phyloP scores from a whole-genome alignment of 495 filamentous ascomycete genomes.

The Penicilliopsis zonata region DNA sequence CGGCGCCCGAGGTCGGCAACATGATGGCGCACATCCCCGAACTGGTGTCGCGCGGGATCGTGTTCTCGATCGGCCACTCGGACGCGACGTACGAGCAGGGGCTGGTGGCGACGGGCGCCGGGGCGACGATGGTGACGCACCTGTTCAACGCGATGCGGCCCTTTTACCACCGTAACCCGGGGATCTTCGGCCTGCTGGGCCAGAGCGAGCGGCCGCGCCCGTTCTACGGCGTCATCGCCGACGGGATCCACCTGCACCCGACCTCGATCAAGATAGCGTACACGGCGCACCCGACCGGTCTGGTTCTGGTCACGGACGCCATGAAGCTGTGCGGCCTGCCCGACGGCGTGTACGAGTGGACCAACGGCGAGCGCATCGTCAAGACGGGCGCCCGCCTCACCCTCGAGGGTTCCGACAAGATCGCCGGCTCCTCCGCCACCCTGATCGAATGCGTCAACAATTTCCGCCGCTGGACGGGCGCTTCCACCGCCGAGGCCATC shows the following conservation, averaged over 20 bases:
- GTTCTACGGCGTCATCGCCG: conserved; percentile 50
- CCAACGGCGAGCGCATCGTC: conserved; percentile 57
- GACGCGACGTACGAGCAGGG: conserved; percentile 71
- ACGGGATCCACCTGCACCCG: conserved; percentile 52
- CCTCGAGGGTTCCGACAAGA: conserved; percentile 56
- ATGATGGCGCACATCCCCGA: conserved; percentile 50
- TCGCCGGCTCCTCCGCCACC: conserved; percentile 59
- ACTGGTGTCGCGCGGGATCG: conserved; percentile 46
- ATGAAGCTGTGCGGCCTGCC: conserved; percentile 54
- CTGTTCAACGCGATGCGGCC: conserved; percentile 86
- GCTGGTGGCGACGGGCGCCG: conserved; percentile 47
- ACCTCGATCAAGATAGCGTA: conserved; percentile 47
- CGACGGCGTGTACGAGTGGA: conserved; percentile 70
- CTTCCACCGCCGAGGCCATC: conserved; percentile 50
- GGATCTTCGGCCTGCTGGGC: conserved; percentile 65
- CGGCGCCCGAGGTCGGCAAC: conserved; percentile 61
- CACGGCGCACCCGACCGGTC: conserved; percentile 39
- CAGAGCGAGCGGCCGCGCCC: conserved; percentile 34
- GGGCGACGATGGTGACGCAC: conserved; percentile 78
- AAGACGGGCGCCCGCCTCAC: conserved; percentile 58
- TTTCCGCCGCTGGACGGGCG: conserved; percentile 59
- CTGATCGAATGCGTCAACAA: conserved; percentile 74
- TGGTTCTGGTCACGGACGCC: conserved; percentile 50
- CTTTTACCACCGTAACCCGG: conserved; percentile 74
- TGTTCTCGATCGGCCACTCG: conserved; percentile 70